Percentiles rank a stretch among this genome's conserved stretches.
Conservation (phyloP, 495 filamentous ascomycete genomes). For the Daldinia grandis region DNA sequence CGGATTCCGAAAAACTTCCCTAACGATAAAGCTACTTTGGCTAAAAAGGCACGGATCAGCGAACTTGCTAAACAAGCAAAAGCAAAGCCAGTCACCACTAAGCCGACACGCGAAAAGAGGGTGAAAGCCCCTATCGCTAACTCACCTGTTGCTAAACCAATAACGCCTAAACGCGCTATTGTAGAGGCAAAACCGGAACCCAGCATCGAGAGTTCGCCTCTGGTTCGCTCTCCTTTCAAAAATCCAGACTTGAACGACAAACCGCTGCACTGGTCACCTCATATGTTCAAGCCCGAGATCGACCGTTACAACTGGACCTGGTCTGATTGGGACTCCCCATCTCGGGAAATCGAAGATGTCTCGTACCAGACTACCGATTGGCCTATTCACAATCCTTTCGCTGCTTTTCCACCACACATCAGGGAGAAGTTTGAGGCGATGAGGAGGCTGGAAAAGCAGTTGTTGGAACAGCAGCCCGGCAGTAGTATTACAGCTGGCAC, state of each 20-base stretch:
- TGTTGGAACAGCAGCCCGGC: background rate
- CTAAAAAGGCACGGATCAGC: background rate
- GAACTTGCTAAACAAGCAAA: background rate
- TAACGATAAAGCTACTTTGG: background rate
- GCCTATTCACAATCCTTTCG: constrained; percentile 11
- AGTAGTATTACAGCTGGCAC: constrained; percentile 8
- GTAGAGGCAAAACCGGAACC: constrained; percentile 11
- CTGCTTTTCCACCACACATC: constrained; percentile 10
- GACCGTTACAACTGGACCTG: constrained; percentile 35
- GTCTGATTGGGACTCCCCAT: constrained; percentile 39
- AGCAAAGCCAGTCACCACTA: background rate
- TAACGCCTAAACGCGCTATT: constrained; percentile 4
- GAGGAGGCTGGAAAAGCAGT: constrained; percentile 5
- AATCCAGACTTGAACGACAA: constrained; percentile 27
- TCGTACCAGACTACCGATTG: constrained; percentile 23
- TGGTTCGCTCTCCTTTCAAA: constrained; percentile 21
- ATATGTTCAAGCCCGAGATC: constrained; percentile 34
- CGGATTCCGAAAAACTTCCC: constrained; percentile 2
- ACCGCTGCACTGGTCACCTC: constrained; percentile 34
- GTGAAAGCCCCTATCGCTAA: background rate
- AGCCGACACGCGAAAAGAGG: background rate
- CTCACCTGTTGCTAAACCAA: background rate
- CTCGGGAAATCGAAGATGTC: constrained; percentile 29
- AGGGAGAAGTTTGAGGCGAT: constrained; percentile 8
- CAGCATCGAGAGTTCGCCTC: background rate